Evolutionary conservation across 768 basidiomycete species (phyloP).

Genomic region (Suillus placidus): DNA sequence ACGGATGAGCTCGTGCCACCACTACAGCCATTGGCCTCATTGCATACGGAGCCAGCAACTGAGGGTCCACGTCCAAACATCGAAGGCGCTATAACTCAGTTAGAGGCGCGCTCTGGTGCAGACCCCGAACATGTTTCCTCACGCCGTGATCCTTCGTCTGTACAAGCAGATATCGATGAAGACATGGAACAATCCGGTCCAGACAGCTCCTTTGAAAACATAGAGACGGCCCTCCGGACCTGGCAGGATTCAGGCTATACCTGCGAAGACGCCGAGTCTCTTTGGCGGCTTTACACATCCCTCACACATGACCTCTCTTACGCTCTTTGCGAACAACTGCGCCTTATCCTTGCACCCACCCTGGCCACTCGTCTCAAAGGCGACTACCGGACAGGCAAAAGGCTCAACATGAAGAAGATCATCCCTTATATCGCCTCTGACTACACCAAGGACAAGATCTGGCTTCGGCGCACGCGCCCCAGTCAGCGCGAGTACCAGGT

Average conservation of each 20-base stretch:
- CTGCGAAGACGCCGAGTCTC: constrained; percentile 57
- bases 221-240: constrained; percentile 28
- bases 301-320: constrained; percentile 91
- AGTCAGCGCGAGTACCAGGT: constrained; percentile 96
- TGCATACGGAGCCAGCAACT: constrained; percentile 32
- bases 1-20: constrained; percentile 23
- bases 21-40: constrained; percentile 25
- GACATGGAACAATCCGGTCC: constrained; percentile 22
- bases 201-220: constrained; percentile 19
- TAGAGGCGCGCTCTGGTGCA: constrained; percentile 22
- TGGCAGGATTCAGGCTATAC: constrained; percentile 49
- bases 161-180: constrained; percentile 35
- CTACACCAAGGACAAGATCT: constrained; percentile 99
- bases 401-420: constrained; percentile 98
- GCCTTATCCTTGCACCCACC: constrained; percentile 95
- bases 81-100: constrained; percentile 52
- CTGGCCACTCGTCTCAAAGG: constrained; percentile 92
- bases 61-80: constrained; percentile 33
- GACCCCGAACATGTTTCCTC: constrained; percentile 11
- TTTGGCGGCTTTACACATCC: constrained; percentile 93
- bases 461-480: constrained; percentile 93
- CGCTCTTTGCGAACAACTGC: constrained; percentile 92
- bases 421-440: constrained; percentile 98
- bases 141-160: constrained; percentile 29
- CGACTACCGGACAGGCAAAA: constrained; percentile 96